Conservation (phyloP, 2,329 filamentous ascomycete species). For the Trichoderma citrinoviride region DNA sequence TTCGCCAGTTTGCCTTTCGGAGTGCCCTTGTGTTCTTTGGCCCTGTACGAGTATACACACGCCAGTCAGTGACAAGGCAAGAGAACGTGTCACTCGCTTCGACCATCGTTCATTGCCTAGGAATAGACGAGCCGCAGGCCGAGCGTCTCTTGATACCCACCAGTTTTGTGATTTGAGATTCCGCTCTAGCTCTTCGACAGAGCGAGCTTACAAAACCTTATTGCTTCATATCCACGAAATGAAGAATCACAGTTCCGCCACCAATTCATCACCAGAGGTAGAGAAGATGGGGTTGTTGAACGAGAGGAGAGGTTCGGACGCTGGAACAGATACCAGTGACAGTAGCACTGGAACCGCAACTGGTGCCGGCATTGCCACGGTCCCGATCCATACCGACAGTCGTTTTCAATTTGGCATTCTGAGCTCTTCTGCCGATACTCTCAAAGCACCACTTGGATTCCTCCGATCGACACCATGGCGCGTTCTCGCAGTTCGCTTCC, state of each 20-base stretch:
- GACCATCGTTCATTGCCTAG: background rate
- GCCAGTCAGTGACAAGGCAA: background rate
- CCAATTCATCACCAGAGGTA: slow-evolving; percentile 39
- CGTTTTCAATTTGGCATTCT: slow-evolving; percentile 31
- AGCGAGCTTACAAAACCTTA: background rate
- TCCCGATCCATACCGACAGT: slow-evolving; percentile 28
- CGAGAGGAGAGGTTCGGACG: slow-evolving; percentile 43
- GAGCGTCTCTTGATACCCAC: background rate
- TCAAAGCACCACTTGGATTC: slow-evolving; percentile 32
- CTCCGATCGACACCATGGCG: slow-evolving; percentile 38
- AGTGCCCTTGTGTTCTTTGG: background rate
- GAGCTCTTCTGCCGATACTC: slow-evolving; percentile 27
- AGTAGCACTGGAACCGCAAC: slow-evolving; percentile 11
- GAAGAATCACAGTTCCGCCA: slow-evolving; percentile 39
- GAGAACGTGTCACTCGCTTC: background rate
- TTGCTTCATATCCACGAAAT: slow-evolving; percentile 36
- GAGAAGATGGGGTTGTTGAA: slow-evolving; percentile 47
- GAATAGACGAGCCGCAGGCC: background rate
- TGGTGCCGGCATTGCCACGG: slow-evolving; percentile 12
- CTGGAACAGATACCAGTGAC: slow-evolving; percentile 43
- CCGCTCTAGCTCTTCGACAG: background rate
- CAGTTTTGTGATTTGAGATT: background rate
- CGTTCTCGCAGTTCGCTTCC: slow-evolving; percentile 38
- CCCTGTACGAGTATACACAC: background rate
- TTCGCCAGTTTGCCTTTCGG: slow-evolving; percentile 10